Base-by-base conservation (phyloP, 768 basidiomycete species). In the Lentinula detonsa region DNA sequence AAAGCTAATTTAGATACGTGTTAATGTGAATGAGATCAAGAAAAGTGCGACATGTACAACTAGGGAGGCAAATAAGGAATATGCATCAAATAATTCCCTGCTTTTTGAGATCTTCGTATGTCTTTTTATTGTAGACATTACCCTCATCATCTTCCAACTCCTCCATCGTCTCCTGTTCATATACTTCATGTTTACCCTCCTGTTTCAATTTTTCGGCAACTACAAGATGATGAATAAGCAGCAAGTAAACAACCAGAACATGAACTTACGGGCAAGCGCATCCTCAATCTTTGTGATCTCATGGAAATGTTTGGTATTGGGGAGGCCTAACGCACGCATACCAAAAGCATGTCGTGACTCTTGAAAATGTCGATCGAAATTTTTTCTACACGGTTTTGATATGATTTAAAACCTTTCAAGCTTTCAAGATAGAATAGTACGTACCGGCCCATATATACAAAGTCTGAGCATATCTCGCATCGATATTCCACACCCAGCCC, bases 271-370 rank as follows among this genome's bases (percentile, higher is more conserved):
- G 35, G 94, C 85, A 60, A 99, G 84, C 0, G 95, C 97, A 76
- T 99, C 97, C 68, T 95, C 91, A 65, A 99, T 99, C 56, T 89
- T 85, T 28, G 95, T 98, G 62, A 99, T 98, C 74, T 97, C 97
- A 70, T 97, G 95, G 80, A 98, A 99, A 75, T 99, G 97, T 74
- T 96, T 98, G 2, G 96, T 98, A 65, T 98, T 98, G 1, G 97
- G 97, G 61, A 99, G 80, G 39, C 97, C 97, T 33, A 99, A 82
- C 10, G 96, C 95, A 52, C 94, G 88, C 94, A 99, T 97, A 23
- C 95, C 97, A 66, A 98, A 98, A 1, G 97, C 92, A 75, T 99
- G 97, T 59, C 95, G 82, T 31, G 93, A 91, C 80, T 98, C 97
- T 84, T 95, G 94, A 78, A 97, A 96, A 77, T 97, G 95, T 55